Evolutionary conservation across 179 eudicot species (phyloP), one percentile per base, ranked within the genome.

Genomic region (Pouteria campechiana): DNA sequence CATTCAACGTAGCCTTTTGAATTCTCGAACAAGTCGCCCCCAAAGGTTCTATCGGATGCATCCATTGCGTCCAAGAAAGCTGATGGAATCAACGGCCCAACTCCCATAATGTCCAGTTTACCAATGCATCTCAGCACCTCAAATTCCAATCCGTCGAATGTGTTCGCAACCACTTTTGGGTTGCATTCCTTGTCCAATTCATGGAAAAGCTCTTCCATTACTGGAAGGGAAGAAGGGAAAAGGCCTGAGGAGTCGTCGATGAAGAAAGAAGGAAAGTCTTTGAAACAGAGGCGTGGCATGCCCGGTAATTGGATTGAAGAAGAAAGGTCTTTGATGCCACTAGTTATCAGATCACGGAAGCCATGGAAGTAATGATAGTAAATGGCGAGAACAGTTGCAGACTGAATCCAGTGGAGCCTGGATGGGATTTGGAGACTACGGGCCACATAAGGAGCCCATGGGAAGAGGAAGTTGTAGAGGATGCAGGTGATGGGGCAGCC

Each of bases 331-430:
- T 17, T 52, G 22, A 17, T 4, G 10, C 16, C 12, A 0, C n/a
- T n/a, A n/a, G 8, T 25, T 5, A 52, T 41, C n/a, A 22, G 21
- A 13, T 51, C 46, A 10, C 16, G 31, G 32, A 40, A 41, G 11
- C 48, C 57, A 32, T 54, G 54, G 17, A 61, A 58, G 57, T 61
- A 4, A 48, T 73, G 75, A 50, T 73, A 73, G 39, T 69, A 57
- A 41, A 69, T 25, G 33, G 60, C 46, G 24, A 69, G 22, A 4
- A 69, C 73, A 48, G 65, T 22, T 4, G 75, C 79, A 0, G 76
- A 67, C 10, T 73, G 67, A 2, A 73, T 74, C 51, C 58, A 70
- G 23, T 64, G 60, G 6, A 71, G 65, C 15, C 60, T 48, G 25
- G 56, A 18, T 0, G 52, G 50, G 8, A 70, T 55, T 18, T 48